Evolutionary conservation across 2,329 filamentous ascomycete species (phyloP).

Genomic region (Orbilia javanica): DNA sequence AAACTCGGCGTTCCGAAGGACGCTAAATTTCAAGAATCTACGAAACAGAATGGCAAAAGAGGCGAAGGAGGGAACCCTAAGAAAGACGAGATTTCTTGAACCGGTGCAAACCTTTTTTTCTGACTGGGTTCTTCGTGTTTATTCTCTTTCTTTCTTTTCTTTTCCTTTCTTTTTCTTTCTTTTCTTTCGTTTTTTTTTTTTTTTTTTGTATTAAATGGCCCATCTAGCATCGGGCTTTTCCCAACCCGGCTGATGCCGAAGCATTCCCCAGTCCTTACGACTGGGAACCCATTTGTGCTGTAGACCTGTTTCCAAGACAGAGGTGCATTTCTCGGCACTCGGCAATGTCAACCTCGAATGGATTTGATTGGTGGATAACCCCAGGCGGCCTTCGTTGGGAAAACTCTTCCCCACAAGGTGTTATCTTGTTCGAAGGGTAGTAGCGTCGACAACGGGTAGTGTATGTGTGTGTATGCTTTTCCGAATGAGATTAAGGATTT

Average conservation of each 20-base stretch:
- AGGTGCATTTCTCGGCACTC: slow-evolving; percentile 47
- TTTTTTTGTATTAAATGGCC: neutral
- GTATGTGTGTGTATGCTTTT: slow-evolving; percentile 1
- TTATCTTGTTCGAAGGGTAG: slow-evolving; percentile 11
- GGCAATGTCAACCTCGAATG: slow-evolving; percentile 36
- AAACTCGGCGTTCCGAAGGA: slow-evolving; percentile 34
- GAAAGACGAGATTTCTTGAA: neutral
- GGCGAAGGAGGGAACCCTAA: too few relatives aligned
- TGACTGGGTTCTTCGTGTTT: neutral
- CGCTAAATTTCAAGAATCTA: neutral
- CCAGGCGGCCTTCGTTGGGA: slow-evolving; percentile 6
- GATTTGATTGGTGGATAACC: slow-evolving; percentile 31
- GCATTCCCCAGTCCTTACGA: slow-evolving; percentile 20
- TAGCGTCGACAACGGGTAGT: slow-evolving; percentile 19
- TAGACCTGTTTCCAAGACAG: slow-evolving; percentile 16
- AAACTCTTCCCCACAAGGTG: slow-evolving; percentile 32
- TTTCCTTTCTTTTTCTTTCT: neutral
- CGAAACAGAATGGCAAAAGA: neutral
- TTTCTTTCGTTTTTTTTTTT: neutral
- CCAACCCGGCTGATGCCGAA: slow-evolving; percentile 43
- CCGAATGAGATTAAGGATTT: slow-evolving; percentile 16
- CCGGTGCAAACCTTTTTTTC: slow-evolving; percentile 21
- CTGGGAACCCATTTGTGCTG: neutral
- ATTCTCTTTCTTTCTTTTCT: neutral
- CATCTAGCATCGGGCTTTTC: slow-evolving; percentile 26